Percentiles rank a stretch among this genome's conserved stretches.
These are phyloP conservation scores for Bacidia rubella DNA, from an alignment of 495 filamentous ascomycete species.

Conservation along the genomic window DNA sequence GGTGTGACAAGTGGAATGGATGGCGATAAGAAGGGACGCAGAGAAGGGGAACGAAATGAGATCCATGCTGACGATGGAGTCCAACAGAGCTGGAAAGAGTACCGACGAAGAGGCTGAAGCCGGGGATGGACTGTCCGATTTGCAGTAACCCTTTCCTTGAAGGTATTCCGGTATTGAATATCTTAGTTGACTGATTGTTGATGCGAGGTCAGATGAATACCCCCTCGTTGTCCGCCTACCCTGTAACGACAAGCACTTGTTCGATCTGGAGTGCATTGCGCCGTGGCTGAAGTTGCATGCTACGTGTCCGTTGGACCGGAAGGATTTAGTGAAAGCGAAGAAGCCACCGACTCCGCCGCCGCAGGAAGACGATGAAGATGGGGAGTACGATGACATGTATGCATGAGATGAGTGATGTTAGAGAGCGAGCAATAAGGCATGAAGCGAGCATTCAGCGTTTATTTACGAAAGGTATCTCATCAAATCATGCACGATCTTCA, in stretches of 20 bases:
- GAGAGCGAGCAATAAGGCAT: background rate
- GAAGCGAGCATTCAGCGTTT: background rate
- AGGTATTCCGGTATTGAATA: conserved; percentile 35
- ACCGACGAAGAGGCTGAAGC: conserved; percentile 49
- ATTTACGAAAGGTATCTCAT: too few relatives aligned
- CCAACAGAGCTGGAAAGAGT: conserved; percentile 59
- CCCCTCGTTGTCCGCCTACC: conserved; percentile 79
- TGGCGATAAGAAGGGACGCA: too few relatives aligned
- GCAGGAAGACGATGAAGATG: conserved; percentile 29
- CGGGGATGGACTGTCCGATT: conserved; percentile 66
- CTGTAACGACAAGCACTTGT: conserved; percentile 67
- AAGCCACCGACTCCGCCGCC: conserved; percentile 36
- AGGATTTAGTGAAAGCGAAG: conserved; percentile 64
- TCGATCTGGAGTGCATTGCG: conserved; percentile 88
- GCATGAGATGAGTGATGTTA: conserved; percentile 30
- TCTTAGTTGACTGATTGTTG: background rate
- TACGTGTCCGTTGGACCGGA: conserved; percentile 78
- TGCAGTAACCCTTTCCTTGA: conserved; percentile 76
- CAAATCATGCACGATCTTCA: too few relatives aligned
- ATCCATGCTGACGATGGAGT: background rate
- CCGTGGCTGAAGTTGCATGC: conserved; percentile 84
- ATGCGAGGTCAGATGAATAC: conserved; percentile 36
- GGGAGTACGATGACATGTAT: conserved; percentile 62
- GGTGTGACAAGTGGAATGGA: background rate
- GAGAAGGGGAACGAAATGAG: background rate